phyloP scores from a whole-genome alignment of 2,329 filamentous ascomycete species.

The Sporothrix humicola region DNA sequence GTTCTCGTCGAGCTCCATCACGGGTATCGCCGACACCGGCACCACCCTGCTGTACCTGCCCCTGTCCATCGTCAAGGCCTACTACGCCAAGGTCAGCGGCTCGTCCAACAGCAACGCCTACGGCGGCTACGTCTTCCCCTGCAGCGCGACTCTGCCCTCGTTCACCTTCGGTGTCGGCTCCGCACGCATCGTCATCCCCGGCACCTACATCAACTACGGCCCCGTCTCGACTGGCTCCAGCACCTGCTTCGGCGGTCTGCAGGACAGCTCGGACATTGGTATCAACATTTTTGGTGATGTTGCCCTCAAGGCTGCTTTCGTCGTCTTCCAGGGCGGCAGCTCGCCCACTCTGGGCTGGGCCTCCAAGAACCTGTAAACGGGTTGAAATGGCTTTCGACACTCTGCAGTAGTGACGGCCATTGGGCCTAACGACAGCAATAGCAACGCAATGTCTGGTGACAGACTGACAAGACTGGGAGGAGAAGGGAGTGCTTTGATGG shows the following conservation, averaged over 20 bases:
- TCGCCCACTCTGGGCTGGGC: constrained; percentile 42
- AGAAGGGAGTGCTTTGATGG: background rate
- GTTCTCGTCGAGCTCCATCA: constrained; percentile 49
- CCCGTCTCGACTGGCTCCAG: constrained; percentile 41
- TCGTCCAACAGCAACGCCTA: constrained; percentile 45
- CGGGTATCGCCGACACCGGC: constrained; percentile 51
- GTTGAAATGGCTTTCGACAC: background rate
- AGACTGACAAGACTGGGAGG: background rate
- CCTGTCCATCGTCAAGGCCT: constrained; percentile 47
- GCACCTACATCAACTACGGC: constrained; percentile 47
- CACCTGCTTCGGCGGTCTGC: constrained; percentile 48
- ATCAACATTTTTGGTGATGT: constrained; percentile 45
- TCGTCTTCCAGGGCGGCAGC: constrained; percentile 46
- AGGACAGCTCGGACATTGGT: constrained; percentile 41
- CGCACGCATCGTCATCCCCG: constrained; percentile 44
- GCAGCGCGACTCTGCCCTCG: constrained; percentile 45
- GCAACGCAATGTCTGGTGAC: background rate
- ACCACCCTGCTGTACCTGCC: constrained; percentile 51
- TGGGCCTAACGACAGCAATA: background rate
- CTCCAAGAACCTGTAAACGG: constrained; percentile 36
- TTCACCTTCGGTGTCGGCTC: constrained; percentile 47
- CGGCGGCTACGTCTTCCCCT: constrained; percentile 49
- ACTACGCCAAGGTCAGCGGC: constrained; percentile 49
- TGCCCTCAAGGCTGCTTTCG: constrained; percentile 44
- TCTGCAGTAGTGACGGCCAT: background rate